Percentiles rank a stretch among this genome's conserved stretches.
Conservation (phyloP, 2,329 filamentous ascomycete species). For the Colletotrichum limetticola region DNA sequence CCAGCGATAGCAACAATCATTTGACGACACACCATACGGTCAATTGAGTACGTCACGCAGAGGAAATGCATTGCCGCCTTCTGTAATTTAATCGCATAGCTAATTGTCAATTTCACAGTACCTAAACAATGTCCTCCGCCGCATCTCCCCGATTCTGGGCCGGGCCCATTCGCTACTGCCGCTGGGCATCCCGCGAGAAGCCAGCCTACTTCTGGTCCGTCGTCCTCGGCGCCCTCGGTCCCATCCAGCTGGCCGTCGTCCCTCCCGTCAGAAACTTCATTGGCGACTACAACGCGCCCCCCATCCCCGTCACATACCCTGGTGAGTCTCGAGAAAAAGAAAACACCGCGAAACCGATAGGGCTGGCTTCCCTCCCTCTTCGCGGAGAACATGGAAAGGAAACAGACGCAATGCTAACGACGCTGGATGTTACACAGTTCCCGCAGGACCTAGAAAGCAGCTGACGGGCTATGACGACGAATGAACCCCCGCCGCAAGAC, state of each 20-base stretch:
- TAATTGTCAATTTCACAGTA: background rate
- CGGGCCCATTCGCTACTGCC: slow-evolving; percentile 83
- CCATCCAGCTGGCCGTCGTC: slow-evolving; percentile 74
- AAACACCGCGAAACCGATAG: background rate
- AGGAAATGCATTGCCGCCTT: background rate
- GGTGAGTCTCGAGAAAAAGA: slow-evolving; percentile 66
- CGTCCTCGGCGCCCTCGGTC: slow-evolving; percentile 78
- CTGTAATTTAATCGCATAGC: background rate
- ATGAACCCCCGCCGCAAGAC: slow-evolving; percentile 35
- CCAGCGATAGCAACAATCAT: slow-evolving; percentile 23
- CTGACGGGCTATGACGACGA: slow-evolving; percentile 71
- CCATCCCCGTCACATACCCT: slow-evolving; percentile 91
- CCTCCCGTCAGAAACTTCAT: slow-evolving; percentile 79
- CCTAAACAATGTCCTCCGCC: slow-evolving; percentile 66
- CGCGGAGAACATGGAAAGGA: background rate
- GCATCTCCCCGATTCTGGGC: slow-evolving; percentile 83
- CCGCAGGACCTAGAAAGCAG: slow-evolving; percentile 67
- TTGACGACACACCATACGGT: slow-evolving; percentile 34
- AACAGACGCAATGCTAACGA: background rate
- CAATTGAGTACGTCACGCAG: slow-evolving; percentile 48
- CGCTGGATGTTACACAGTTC: slow-evolving; percentile 55
- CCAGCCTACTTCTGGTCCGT: slow-evolving; percentile 93
- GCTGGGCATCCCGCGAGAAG: slow-evolving; percentile 88
- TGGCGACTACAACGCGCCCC: slow-evolving; percentile 78
- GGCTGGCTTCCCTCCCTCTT: background rate